Evolutionary conservation across 116 monocot species (phyloP).

Genomic region (Cymodocea nodosa): DNA sequence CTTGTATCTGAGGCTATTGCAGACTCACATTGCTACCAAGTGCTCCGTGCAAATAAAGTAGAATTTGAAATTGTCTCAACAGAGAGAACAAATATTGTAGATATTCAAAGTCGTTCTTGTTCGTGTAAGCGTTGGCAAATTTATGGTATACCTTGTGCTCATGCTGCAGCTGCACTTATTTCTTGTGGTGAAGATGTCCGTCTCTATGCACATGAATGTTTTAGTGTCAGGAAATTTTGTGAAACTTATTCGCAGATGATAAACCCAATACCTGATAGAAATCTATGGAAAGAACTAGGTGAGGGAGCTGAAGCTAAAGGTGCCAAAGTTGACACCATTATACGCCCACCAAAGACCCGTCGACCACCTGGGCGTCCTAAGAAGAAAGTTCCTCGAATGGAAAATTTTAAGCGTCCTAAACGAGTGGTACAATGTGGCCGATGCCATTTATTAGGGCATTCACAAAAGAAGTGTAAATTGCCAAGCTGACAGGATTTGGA

Average conservation of each 20-base stretch:
- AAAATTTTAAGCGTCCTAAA: conserved; percentile 88
- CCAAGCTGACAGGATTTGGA: conserved; percentile 13
- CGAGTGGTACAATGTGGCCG: conserved; percentile 93
- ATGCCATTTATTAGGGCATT: conserved; percentile 95
- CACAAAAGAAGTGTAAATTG: conserved; percentile 93
- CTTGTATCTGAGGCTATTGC: conserved; percentile 67
- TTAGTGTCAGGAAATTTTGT: conserved; percentile 56
- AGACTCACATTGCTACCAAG: conserved; percentile 89
- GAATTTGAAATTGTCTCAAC: conserved; percentile 99
- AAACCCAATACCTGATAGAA: conserved; percentile 56
- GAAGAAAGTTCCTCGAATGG: conserved; percentile 86
- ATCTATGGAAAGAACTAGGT: conserved; percentile 45
- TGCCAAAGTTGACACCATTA: conserved; percentile 47
- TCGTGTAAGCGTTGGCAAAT: conserved; percentile 97
- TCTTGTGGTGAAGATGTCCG: conserved; percentile 88
- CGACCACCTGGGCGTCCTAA: conserved; percentile 96
- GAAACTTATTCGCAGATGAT: conserved; percentile 77
- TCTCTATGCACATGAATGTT: conserved; percentile 74
- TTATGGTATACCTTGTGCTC: conserved; percentile 95
- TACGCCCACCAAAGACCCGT: conserved; percentile 75
- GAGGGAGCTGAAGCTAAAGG: conserved; percentile 35
- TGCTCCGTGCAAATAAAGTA: conserved; percentile 95
- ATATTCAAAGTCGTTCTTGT: conserved; percentile 67
- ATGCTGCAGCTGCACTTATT: conserved; percentile 88
- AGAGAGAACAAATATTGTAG: conserved; percentile 93